A percentile compares a stretch with the other conserved stretches of the same genome.
Evolutionary conservation across 148 eudicot genomes (phyloP).

Genomic region (Spergularia marina): DNA sequence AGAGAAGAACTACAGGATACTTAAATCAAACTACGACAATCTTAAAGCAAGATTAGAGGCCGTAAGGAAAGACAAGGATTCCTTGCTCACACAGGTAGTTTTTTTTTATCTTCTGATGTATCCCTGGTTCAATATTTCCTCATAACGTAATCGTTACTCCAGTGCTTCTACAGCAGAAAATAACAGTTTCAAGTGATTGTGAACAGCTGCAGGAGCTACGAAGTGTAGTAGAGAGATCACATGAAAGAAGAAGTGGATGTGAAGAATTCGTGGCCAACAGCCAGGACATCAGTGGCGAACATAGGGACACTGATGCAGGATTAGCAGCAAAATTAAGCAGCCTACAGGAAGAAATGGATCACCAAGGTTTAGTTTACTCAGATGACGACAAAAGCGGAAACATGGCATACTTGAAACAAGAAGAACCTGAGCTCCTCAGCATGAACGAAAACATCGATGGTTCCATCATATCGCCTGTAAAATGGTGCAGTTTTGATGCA

Average conservation of each 20-base stretch:
- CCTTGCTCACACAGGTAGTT: conserved; percentile 46
- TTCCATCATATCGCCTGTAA: conserved; percentile 28
- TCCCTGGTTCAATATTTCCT: neutral
- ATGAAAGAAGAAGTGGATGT: conserved; percentile 23
- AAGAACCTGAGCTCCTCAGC: conserved; percentile 31
- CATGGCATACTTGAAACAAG: conserved; percentile 27
- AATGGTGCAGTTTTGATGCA: conserved; percentile 48
- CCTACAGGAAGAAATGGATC: conserved; percentile 29
- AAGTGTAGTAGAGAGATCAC: conserved; percentile 30
- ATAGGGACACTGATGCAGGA: conserved; percentile 21
- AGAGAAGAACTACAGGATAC: conserved; percentile 41
- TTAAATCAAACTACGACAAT: conserved; percentile 42
- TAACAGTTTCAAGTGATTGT: conserved; percentile 12
- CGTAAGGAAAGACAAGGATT: conserved; percentile 46
- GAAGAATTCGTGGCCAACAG: conserved; percentile 25
- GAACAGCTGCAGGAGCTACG: conserved; percentile 50
- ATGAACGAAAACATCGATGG: conserved; percentile 31
- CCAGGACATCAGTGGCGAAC: conserved; percentile 19
- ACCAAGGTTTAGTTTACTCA: conserved; percentile 25
- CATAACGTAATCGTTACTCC: neutral
- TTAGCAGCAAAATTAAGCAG: conserved; percentile 26
- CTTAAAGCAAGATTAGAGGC: conserved; percentile 42
- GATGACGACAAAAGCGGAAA: conserved; percentile 41
- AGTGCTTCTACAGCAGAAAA: neutral
- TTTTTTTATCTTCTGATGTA: conserved; percentile 1